Percentiles rank a stretch among this genome's conserved stretches.
Evolutionary conservation across 2,329 filamentous ascomycete species (phyloP).

Genomic region (Venturia carpophila): DNA sequence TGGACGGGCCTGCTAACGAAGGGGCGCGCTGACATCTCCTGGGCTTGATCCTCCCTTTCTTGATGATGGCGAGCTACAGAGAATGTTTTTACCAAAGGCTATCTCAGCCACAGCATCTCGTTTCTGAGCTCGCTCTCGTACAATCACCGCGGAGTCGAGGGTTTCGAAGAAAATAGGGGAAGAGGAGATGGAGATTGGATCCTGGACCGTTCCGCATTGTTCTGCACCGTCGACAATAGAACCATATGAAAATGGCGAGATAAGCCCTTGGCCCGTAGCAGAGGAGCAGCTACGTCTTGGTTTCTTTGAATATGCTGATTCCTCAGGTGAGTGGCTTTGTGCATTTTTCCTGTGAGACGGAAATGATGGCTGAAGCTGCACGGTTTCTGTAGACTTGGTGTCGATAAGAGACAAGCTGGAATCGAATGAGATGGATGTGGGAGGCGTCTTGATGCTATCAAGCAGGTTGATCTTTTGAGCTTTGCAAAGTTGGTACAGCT

Average conservation of each 20-base stretch:
- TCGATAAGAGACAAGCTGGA: background rate
- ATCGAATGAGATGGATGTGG: background rate
- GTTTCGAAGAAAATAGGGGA: background rate
- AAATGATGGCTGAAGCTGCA: background rate
- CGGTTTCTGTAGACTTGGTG: too few species aligned
- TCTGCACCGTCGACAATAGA: background rate
- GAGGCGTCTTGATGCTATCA: background rate
- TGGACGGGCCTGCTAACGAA: background rate
- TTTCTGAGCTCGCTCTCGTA: background rate
- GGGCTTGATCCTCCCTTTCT: background rate
- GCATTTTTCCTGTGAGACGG: background rate
- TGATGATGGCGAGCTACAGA: background rate
- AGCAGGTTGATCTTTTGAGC: background rate
- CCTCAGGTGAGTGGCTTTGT: background rate
- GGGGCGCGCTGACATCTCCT: background rate
- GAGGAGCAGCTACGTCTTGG: background rate
- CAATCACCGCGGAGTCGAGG: background rate
- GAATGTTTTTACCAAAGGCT: background rate
- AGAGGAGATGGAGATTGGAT: background rate
- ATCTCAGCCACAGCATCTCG: background rate
- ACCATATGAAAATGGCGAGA: background rate
- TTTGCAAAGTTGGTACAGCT: background rate
- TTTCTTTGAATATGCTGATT: background rate
- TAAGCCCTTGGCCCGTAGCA: background rate
- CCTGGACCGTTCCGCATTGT: background rate